These are phyloP conservation scores for Barbarea vulgaris DNA, from an alignment of 345 rosid genomes.

Conservation along the genomic window DNA sequence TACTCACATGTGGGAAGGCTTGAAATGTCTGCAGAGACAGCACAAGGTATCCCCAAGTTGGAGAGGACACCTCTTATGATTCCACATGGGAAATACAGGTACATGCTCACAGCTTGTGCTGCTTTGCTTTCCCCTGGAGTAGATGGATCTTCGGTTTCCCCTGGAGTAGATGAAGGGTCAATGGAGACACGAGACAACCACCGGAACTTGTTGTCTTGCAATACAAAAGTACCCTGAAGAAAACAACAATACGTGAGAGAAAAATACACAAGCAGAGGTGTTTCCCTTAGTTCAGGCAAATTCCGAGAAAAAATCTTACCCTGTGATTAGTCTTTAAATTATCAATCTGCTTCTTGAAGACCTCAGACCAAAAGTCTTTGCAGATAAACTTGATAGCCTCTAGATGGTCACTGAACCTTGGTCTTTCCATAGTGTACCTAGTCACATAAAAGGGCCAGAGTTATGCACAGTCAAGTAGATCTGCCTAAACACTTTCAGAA, in stretches of 20 bases:
- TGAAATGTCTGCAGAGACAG: constrained; percentile 94
- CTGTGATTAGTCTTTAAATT: constrained; percentile 95
- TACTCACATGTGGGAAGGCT: constrained; percentile 92
- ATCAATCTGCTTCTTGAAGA: constrained; percentile 98
- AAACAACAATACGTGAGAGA: too few relatives aligned
- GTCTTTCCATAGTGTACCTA: constrained; percentile 95
- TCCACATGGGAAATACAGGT: constrained; percentile 93
- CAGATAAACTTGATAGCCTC: constrained; percentile 99
- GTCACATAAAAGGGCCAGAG: background rate
- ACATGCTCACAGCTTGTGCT: constrained; percentile 79
- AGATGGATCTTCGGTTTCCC: constrained; percentile 56
- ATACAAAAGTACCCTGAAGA: constrained; percentile 92
- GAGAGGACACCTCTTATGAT: constrained; percentile 97
- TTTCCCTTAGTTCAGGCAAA: background rate
- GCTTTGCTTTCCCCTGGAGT: constrained; percentile 61
- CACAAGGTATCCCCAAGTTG: constrained; percentile 93
- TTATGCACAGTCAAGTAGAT: constrained; percentile 5
- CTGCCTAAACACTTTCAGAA: background rate
- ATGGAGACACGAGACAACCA: constrained; percentile 81
- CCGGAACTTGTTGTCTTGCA: constrained; percentile 92
- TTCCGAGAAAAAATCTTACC: constrained; percentile 43
- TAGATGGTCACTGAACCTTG: constrained; percentile 84
- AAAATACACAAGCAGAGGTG: background rate
- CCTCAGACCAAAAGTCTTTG: constrained; percentile 98
- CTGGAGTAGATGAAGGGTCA: constrained; percentile 48